Base-by-base conservation (phyloP, 768 basidiomycete species). In the Saitozyma podzolica region DNA sequence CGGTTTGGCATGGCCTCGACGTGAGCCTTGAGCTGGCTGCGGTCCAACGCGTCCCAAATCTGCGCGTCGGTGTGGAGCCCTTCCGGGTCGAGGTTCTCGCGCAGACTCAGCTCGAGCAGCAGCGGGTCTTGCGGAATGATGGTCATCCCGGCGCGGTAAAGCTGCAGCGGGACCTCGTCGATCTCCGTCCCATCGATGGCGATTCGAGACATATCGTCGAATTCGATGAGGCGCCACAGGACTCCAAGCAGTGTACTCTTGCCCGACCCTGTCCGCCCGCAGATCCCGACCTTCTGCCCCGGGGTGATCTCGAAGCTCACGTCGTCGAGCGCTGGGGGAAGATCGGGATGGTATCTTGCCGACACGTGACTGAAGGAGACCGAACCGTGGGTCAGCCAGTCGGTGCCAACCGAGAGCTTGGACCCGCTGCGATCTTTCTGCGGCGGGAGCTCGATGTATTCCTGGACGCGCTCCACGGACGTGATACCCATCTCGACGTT, bases 51-150 rank as follows among this genome's bases (percentile, higher is more conserved):
- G 9, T 29, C 45, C 70, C 70, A 72, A 4, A 72, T 62, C 17
- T 62, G 64, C 11, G 65, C 65, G 49, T 72, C 70, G 40, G 56
- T 20, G 42, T 60, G 52, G 40, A 54, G 40, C 7, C 60, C 62
- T 47, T 66, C 63, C 16, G 65, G 65, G 56, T 72, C 67, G 41
- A 72, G 62, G 49, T 72, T 72, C 41, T 65, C 64, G n/a, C 70
- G 58, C 49, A 72, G 17, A 3, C 64, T 43, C n/a, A 59, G 9
- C 29, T 66, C 50, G 19, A 68, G 51, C 29, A 65, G 51, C 56
- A 64, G 37, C 6, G 63, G 62, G 49, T 68, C 62, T 50, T 61
- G 63, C 10, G 56, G 66, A 40, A 58, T 53, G 59, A 54, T 61
- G 0, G 55, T 59, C 67, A 73, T 65, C 0, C 61, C 54, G 39